These are phyloP conservation scores for Neofusicoccum sp. DNA, from an alignment of 2,329 filamentous ascomycete genomes.

Conservation along the genomic window DNA sequence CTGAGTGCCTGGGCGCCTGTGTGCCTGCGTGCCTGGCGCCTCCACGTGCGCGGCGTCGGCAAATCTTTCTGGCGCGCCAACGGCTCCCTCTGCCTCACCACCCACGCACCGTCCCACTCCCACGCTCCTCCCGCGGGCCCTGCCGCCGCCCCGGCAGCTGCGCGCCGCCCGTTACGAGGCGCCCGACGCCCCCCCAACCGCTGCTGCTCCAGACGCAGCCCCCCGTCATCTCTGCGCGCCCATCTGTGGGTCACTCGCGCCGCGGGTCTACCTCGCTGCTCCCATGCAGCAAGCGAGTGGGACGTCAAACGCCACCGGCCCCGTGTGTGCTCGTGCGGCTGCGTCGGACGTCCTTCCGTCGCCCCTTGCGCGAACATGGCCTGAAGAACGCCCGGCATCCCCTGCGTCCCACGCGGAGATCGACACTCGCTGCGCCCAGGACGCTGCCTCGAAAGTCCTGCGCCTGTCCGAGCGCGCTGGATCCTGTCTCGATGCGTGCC, in stretches of 20 bases:
- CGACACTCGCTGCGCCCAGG: background rate
- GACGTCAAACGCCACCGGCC: background rate
- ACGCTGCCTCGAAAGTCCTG: background rate
- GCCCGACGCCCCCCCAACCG: too few species aligned
- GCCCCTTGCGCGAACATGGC: background rate
- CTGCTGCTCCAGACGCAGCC: too few species aligned
- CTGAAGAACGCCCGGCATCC: background rate
- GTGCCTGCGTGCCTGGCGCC: too few species aligned
- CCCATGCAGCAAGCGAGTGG: background rate
- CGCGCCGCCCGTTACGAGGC: too few species aligned
- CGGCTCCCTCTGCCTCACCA: too few species aligned
- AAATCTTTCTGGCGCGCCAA: too few species aligned
- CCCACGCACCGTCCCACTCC: too few species aligned
- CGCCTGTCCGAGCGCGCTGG: background rate
- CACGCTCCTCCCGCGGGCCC: too few species aligned
- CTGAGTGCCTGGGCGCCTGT: too few species aligned
- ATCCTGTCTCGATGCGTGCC: background rate
- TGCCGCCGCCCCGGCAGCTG: too few species aligned
- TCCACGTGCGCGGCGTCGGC: too few species aligned
- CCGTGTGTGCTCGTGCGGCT: background rate
- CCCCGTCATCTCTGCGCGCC: too few species aligned
- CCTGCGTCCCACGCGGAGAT: background rate
- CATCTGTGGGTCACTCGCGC: background rate
- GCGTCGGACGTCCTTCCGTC: conserved; percentile 5
- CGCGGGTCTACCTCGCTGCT: background rate